Base-by-base conservation (phyloP, 345 rosid species). In the Eucalyptus paniculata region DNA sequence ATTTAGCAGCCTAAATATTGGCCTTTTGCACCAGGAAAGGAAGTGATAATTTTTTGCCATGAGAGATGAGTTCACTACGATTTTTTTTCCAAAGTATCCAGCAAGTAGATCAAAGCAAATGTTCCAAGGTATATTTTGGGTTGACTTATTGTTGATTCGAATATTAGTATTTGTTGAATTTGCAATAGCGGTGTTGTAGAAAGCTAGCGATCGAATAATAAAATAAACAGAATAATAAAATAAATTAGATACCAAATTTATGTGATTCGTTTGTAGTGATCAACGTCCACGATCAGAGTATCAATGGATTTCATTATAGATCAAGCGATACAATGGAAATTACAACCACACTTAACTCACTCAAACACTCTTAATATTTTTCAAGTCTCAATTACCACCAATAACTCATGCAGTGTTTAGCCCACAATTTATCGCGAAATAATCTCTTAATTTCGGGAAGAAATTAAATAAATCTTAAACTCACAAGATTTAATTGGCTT, bases 271-370 rank as follows among this genome's bases (percentile, higher is more conserved):
- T 53, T 53, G 24, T 53, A 53, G 58, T 19, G 58, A 53, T 19
- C 58, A 53, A 19, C 0, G 0, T 19, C 24, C 5, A 19, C 1
- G 0, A 2, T 53, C 1, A 19, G 1, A 53, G 1, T 0, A 53
- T 0, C 0, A 53, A 53, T 53, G 0, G 8, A 53, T 53, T 53
- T 53, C 9, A 18, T 53, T 7, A 53, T 53, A 53, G 56, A 19
- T 51, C 8, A 51, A 18, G 4, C 4, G 23, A 18, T 18, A 53
- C 0, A 53, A 53, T 53, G 10, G 5, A 53, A 0, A 53, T 53
- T 53, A 7, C 5, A 2, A 19, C 2, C 10, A 19, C 10, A 53
- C 56, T 53, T 53, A 53, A 53, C 0, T 19, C 11, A 53, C 58
- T 53, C 11, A 53, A 53, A 53, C 11, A 53, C 24, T 53, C 5